Evolutionary conservation across 805 yeast genomes (phyloP), one percentile per base, ranked within the genome.

Genomic region (Schwanniomyces sp.): DNA sequence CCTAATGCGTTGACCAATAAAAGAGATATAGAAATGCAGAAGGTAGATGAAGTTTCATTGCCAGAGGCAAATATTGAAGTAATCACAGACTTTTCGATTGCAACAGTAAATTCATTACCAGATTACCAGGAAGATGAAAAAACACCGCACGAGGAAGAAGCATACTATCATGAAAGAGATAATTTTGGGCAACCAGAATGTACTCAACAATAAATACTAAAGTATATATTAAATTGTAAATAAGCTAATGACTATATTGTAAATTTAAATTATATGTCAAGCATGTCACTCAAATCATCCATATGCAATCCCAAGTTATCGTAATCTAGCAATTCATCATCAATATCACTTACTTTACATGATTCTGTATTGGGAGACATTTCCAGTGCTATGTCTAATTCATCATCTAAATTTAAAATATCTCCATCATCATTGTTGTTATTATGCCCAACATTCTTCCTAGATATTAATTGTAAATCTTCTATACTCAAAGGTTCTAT

Each of bases 1-100:
- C 91, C 88, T 4, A 64, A 49, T 48, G 67, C 59, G 2, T 55
- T 67, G 36, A 51, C 53, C n/a, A 61, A 53, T 42, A 61, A 60
- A 41, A 47, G 37, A 9, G 67, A 60, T 38, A 54, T 53, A 6
- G 51, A 50, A 38, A 61, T 53, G 39, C 67, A 64, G 45, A 43
- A 53, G 4, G 55, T 68, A 7, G 62, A 61, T 14, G 49, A 47
- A 12, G 63, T 58, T 29, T 55, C 69, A 16, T 55, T 67, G 43
- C 63, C 66, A 2, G 72, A 64, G 39, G 74, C 72, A 30, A 72
- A 70, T 48, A 59, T 72, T 37, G 75, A 71, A 46, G 59, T 64
- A 40, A 58, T 70, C 27, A 60, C 69, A 8, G 72, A 71, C 46
- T 71, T 69, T 49, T 50, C 63, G 11, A 53, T 72, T 9, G 57